Percentiles rank a stretch among this genome's conserved stretches.
These are phyloP conservation scores for Scalesia atractyloides DNA, from an alignment of 129 eudicot species.

Conservation along the genomic window DNA sequence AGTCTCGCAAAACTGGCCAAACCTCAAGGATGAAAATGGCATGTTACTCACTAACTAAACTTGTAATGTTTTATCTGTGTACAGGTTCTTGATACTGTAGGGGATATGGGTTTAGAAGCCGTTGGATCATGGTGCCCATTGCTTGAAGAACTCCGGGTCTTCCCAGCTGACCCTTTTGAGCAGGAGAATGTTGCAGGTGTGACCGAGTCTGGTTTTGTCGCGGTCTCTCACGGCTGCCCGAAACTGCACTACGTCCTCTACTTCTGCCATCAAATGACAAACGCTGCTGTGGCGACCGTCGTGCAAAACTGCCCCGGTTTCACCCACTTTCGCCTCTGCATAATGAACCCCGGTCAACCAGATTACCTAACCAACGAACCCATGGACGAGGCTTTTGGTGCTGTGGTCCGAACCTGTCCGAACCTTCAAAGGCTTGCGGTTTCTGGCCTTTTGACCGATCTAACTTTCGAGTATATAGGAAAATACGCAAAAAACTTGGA, in stretches of 20 bases:
- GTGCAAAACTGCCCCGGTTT: slow-evolving; percentile 74
- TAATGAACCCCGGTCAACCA: slow-evolving; percentile 69
- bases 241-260: slow-evolving; percentile 73
- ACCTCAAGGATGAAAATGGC: background rate
- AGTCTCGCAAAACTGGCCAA: background rate
- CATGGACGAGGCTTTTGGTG: slow-evolving; percentile 86
- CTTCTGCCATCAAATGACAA: slow-evolving; percentile 89
- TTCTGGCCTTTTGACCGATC: slow-evolving; percentile 75
- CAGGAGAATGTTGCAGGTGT: slow-evolving; percentile 48
- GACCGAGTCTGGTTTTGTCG: slow-evolving; percentile 70
- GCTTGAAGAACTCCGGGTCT: slow-evolving; percentile 84
- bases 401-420: slow-evolving; percentile 66
- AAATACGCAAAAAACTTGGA: slow-evolving; percentile 74
- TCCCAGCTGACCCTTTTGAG: slow-evolving; percentile 77
- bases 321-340: slow-evolving; percentile 82
- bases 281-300: slow-evolving; percentile 70
- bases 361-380: slow-evolving; percentile 71
- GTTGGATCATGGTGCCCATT: slow-evolving; percentile 72
- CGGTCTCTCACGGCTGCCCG: slow-evolving; percentile 77
- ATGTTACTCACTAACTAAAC: background rate
- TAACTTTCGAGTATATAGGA: slow-evolving; percentile 68
- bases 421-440: slow-evolving; percentile 69
- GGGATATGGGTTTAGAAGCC: slow-evolving; percentile 77
- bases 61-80: background rate
- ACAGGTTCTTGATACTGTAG: slow-evolving; percentile 77